These are phyloP conservation scores for Peniophora sp. DNA, from an alignment of 1,284 basidiomycete genomes.

Conservation along the genomic window DNA sequence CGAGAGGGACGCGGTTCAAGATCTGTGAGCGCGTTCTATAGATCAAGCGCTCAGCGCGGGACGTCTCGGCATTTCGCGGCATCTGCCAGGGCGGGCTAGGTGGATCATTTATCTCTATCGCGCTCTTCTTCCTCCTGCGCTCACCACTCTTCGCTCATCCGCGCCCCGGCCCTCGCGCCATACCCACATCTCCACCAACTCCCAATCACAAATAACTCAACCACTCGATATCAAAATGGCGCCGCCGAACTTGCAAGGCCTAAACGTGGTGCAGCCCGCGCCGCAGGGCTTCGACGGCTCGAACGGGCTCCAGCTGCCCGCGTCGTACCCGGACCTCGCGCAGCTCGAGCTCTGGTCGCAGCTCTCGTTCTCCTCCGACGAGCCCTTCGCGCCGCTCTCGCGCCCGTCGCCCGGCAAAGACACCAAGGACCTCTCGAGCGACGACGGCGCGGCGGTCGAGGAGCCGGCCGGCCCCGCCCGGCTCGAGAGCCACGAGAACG, in stretches of 20 bases:
- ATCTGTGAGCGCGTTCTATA: too few relatives aligned
- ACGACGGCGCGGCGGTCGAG: slow-evolving; percentile 31
- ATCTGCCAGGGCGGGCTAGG: too few relatives aligned
- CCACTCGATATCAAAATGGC: slow-evolving; percentile 32
- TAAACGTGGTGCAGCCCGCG: slow-evolving; percentile 63
- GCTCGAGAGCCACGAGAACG: slow-evolving; percentile 50
- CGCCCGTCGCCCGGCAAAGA: slow-evolving; percentile 12
- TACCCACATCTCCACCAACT: too few relatives aligned
- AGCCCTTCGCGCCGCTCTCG: slow-evolving; percentile 32
- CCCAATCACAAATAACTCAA: too few relatives aligned
- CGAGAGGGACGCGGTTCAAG: too few relatives aligned
- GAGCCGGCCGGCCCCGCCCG: slow-evolving; percentile 38
- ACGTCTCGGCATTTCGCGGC: too few relatives aligned
- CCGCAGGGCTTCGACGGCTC: slow-evolving; percentile 30
- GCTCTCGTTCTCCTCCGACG: slow-evolving; percentile 72
- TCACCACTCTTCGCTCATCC: too few relatives aligned
- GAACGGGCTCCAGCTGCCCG: slow-evolving; percentile 51
- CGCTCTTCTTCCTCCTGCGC: too few relatives aligned
- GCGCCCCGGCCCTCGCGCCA: too few relatives aligned
- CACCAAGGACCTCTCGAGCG: slow-evolving; percentile 26
- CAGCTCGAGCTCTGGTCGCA: slow-evolving; percentile 83
- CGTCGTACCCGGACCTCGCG: slow-evolving; percentile 55
- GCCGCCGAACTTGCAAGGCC: slow-evolving; percentile 61
- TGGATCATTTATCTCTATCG: too few relatives aligned
- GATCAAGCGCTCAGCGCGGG: too few relatives aligned